phyloP scores from a whole-genome alignment of 192 early-diverging fungal species.

The Coemansia sp. region DNA sequence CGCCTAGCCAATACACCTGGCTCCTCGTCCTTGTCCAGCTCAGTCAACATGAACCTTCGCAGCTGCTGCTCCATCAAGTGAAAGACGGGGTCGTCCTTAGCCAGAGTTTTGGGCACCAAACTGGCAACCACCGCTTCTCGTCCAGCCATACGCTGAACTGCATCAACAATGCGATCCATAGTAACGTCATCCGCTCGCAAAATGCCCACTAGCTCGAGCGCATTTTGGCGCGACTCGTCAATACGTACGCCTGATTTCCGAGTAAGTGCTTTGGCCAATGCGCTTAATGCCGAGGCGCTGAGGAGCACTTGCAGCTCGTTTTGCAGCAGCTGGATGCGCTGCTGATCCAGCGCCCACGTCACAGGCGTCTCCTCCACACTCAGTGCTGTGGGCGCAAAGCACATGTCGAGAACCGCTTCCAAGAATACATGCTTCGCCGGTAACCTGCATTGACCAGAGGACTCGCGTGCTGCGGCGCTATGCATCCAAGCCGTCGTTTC shows the following conservation, averaged over 20 bases:
- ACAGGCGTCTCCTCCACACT: constrained; percentile 9
- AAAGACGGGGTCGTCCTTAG: constrained; percentile 35
- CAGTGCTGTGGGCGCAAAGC: constrained; percentile 24
- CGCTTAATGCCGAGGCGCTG: constrained; percentile 26
- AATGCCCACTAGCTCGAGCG: constrained; percentile 7
- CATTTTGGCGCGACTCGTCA: constrained; percentile 9
- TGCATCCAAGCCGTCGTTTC: constrained; percentile 31
- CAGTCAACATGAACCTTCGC: constrained; percentile 25
- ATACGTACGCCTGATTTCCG: background rate
- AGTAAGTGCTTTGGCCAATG: constrained; percentile 7
- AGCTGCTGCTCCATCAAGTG: constrained; percentile 24
- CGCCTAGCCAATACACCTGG: constrained; percentile 11
- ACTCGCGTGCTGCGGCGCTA: constrained; percentile 13
- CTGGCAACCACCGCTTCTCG: background rate
- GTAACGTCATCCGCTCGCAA: constrained; percentile 31
- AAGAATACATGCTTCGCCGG: constrained; percentile 28
- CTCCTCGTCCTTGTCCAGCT: constrained; percentile 18
- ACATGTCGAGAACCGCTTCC: constrained; percentile 40
- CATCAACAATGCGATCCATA: constrained; percentile 22
- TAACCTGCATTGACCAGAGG: background rate
- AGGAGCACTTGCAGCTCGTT: constrained; percentile 41
- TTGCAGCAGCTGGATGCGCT: constrained; percentile 31
- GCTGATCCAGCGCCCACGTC: constrained; percentile 29
- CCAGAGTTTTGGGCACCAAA: constrained; percentile 35
- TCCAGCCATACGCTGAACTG: constrained; percentile 5